Conservation (phyloP, 495 filamentous ascomycete species). For the Tuber borchii region DNA sequence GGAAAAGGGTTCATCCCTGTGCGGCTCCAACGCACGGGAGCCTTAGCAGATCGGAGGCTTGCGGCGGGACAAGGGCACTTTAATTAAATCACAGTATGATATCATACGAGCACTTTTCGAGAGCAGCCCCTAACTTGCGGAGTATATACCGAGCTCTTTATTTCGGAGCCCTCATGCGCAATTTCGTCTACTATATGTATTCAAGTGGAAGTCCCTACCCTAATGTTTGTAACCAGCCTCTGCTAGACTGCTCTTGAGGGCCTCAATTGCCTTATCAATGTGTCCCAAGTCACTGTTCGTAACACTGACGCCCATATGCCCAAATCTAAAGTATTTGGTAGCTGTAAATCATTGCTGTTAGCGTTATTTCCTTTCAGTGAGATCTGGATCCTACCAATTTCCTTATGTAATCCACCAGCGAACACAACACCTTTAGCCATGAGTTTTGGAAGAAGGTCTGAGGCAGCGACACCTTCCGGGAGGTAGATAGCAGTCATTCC, state of each 20-base stretch:
- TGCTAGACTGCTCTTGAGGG: slow-evolving; percentile 62
- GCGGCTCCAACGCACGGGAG: slow-evolving; percentile 21
- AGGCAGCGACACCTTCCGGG: slow-evolving; percentile 69
- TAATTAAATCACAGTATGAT: not conserved
- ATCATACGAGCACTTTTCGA: not conserved
- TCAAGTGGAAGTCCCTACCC: not conserved
- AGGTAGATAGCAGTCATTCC: slow-evolving; percentile 97
- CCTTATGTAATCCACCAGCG: slow-evolving; percentile 89
- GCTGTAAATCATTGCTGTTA: slow-evolving; percentile 21
- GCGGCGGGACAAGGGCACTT: not conserved
- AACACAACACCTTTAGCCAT: slow-evolving; percentile 88
- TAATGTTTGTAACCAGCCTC: slow-evolving; percentile 57
- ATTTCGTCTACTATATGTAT: slow-evolving; percentile 6
- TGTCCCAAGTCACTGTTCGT: slow-evolving; percentile 54
- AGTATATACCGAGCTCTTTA: not conserved
- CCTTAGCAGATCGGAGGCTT: not conserved
- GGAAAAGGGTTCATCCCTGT: slow-evolving; percentile 11
- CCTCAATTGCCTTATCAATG: slow-evolving; percentile 72
- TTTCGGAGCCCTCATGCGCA: not conserved
- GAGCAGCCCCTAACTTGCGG: not conserved
- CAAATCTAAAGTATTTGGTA: slow-evolving; percentile 57
- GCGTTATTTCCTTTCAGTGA: not conserved
- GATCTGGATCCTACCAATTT: slow-evolving; percentile 42
- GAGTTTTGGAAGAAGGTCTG: slow-evolving; percentile 78
- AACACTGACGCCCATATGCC: slow-evolving; percentile 95